Base-by-base conservation (phyloP, 2,329 filamentous ascomycete species). In the Teratosphaeria viscida region DNA sequence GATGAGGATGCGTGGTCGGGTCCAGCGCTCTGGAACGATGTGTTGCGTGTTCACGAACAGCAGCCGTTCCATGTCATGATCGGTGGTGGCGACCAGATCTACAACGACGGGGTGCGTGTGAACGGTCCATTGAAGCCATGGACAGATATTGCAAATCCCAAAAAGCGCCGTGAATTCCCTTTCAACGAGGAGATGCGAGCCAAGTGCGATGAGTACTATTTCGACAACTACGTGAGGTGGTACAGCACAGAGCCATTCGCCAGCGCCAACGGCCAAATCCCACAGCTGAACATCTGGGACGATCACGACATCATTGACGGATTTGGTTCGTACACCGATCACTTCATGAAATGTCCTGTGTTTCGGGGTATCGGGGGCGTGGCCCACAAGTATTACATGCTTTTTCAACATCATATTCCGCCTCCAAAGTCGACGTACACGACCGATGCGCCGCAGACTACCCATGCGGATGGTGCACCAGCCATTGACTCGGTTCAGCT, bases 61-160 rank as follows among this genome's bases (percentile, higher is more conserved):
- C 78, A 78, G 63, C 83, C 84, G 7, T 85, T 86, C 71, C 82
- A 85, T 68, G 81, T 85, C 64, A 89, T 87, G 86, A 82, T 96
- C 63, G 92, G 92, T 57, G 92, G 92, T 60, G 92, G 92, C 61
- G 92, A 97, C 70, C 92, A 96, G 75, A 85, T 86, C 65, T 87
- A 87, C 74, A 86, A 86, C 64, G 84, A 86, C 59, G 89, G 89
- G 27, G 90, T 97, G 64, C 83, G 92, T 63, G 90, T 96, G 1
- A 79, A 86, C 57, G 92, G 92, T 0, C 92, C 92, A 1, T 76
- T 97, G 29, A 84, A 84, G 67, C 69, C 75, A 5, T 87, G 84
- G 84, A 85, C 84, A 0, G 75, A 78, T 54, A 86, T 86, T 64
- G 65, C 66, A 29, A 86, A 84, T 65, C 84, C 84, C 0, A 77